A percentile compares a stretch with the other conserved stretches of the same genome.
Conservation (phyloP, 495 filamentous ascomycete species). For the Baudoinia panamericana region DNA sequence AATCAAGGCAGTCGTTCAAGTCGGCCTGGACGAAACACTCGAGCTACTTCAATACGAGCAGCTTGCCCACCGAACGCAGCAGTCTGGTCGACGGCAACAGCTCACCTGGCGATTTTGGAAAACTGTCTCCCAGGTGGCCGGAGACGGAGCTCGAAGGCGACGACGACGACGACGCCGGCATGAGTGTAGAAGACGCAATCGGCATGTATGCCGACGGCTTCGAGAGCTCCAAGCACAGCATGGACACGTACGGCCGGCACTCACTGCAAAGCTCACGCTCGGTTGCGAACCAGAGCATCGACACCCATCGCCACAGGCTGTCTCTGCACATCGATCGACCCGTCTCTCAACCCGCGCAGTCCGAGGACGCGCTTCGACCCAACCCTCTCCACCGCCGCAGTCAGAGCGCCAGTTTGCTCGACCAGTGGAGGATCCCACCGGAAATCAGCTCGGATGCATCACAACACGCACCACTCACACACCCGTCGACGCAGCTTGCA, state of each 20-base stretch:
- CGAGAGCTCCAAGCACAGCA: constrained; percentile 23
- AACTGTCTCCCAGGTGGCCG: constrained; percentile 20
- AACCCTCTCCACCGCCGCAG: constrained; percentile 17
- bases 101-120: constrained; percentile 48
- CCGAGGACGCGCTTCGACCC: neutral
- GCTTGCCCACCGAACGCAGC: constrained; percentile 64
- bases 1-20: constrained; percentile 10
- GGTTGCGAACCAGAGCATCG: constrained; percentile 1
- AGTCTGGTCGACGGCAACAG: constrained; percentile 70
- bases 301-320: neutral
- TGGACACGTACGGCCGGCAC: constrained; percentile 27
- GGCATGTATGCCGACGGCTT: constrained; percentile 86
- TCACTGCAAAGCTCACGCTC: constrained; percentile 11
- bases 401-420: constrained; percentile 17
- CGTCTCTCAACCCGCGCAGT: constrained; percentile 5
- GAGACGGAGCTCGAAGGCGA: constrained; percentile 27
- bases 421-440: constrained; percentile 5
- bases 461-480: constrained; percentile 1
- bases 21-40: constrained; percentile 17
- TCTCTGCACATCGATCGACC: constrained; percentile 4
- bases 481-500: constrained; percentile 1
- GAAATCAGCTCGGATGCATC: no score
- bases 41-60: constrained; percentile 25
- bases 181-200: constrained; percentile 86
- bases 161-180: constrained; percentile 46